A percentile compares a stretch with the other conserved stretches of the same genome.
Evolutionary conservation across 192 early-diverging fungal genomes (phyloP).

Genomic region (Mortierella antarctica): DNA sequence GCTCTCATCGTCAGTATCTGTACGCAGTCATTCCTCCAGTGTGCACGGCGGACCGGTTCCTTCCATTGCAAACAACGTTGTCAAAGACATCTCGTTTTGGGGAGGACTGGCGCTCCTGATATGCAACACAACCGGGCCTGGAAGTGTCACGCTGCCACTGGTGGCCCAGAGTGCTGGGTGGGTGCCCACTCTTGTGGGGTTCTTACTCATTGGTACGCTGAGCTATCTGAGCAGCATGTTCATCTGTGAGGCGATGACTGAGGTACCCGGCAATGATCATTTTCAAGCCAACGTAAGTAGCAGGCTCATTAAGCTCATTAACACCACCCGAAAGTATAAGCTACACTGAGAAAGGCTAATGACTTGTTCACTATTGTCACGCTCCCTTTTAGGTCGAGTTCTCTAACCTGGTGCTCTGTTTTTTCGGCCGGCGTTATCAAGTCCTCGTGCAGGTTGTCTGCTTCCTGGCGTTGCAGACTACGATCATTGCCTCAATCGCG

Average conservation of each 20-base stretch:
- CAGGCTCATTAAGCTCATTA: not conserved
- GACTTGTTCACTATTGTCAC: not conserved
- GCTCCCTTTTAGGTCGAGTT: slow-evolving; percentile 65
- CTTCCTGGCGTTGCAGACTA: slow-evolving; percentile 75
- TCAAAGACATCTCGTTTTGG: slow-evolving; percentile 56
- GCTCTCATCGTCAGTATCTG: not conserved
- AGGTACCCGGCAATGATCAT: slow-evolving; percentile 76
- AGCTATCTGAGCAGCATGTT: slow-evolving; percentile 72
- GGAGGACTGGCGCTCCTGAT: slow-evolving; percentile 54
- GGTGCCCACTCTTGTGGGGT: slow-evolving; percentile 59
- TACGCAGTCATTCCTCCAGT: not conserved
- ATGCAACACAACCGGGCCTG: slow-evolving; percentile 58
- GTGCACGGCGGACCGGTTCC: not conserved
- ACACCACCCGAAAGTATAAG: not conserved
- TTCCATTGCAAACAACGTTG: not conserved
- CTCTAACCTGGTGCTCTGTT: slow-evolving; percentile 73
- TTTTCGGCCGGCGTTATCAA: slow-evolving; percentile 72
- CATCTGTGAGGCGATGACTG: slow-evolving; percentile 74
- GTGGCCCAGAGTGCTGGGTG: slow-evolving; percentile 41
- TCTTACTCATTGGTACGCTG: slow-evolving; percentile 66
- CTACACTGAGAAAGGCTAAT: not conserved
- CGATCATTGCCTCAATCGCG: slow-evolving; percentile 78
- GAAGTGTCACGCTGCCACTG: slow-evolving; percentile 32
- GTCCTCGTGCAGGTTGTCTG: slow-evolving; percentile 69
- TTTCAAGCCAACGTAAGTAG: slow-evolving; percentile 64